Conservation (phyloP, 1,284 basidiomycete genomes). For the Porogramme epimiltina region DNA sequence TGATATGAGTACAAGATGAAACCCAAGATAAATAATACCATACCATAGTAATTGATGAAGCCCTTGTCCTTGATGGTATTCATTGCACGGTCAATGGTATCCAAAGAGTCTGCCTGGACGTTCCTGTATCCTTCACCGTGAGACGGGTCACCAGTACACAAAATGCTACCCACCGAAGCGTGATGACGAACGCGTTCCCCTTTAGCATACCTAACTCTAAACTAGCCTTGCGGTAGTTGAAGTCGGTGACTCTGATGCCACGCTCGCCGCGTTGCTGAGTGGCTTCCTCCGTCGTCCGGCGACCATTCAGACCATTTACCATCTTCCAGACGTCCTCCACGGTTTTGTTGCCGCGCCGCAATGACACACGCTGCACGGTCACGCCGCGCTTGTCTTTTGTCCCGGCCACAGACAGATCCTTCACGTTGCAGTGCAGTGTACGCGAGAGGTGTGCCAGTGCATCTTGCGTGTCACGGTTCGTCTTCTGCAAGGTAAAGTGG, state of each 20-base stretch:
- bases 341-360: constrained; percentile 79
- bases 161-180: constrained; percentile 68
- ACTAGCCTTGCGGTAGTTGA: constrained; percentile 80
- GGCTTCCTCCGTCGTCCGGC: constrained; percentile 59
- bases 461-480: constrained; percentile 97
- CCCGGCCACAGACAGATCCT: constrained; percentile 88
- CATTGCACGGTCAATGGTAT: constrained; percentile 78
- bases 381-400: constrained; percentile 99
- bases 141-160: neutral
- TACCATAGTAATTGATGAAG: constrained; percentile 98
- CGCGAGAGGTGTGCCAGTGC: constrained; percentile 82
- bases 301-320: constrained; percentile 67
- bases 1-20: constrained; percentile 1
- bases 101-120: constrained; percentile 73
- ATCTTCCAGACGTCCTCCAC: constrained; percentile 86
- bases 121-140: constrained; percentile 53
- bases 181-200: constrained; percentile 96
- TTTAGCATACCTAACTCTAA: constrained; percentile 94
- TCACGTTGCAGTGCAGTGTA: constrained; percentile 71
- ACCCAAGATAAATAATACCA: neutral
- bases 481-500: constrained; percentile 97
- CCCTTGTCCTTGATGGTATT: constrained; percentile 82
- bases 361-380: constrained; percentile 89
- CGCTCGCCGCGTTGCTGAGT: constrained; percentile 81
- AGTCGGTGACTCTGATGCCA: constrained; percentile 87